Evolutionary conservation across 2,329 filamentous ascomycete species (phyloP).

Genomic region (Colletotrichum sp.): DNA sequence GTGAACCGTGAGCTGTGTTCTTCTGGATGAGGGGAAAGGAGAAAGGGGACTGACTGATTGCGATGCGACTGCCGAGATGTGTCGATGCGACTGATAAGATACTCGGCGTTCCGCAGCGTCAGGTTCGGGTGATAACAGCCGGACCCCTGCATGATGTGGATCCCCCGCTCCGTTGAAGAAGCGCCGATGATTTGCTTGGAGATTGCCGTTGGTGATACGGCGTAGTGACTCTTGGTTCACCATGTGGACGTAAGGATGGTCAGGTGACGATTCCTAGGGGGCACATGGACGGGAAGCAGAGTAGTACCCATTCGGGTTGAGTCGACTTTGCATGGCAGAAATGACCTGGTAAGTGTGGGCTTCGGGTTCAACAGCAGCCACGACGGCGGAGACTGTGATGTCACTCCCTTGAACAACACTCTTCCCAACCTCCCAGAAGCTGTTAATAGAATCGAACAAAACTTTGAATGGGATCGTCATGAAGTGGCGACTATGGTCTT

Average conservation of each 20-base stretch:
- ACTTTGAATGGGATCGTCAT: not conserved
- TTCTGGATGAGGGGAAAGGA: not conserved
- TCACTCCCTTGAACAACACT: not conserved
- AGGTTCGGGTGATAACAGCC: not conserved
- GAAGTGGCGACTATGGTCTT: not conserved
- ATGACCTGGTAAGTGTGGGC: not conserved
- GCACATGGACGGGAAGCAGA: not conserved
- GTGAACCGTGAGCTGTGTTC: not conserved
- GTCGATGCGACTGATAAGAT: not conserved
- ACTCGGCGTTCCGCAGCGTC: not conserved
- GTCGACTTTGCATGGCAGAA: not conserved
- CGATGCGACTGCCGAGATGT: not conserved
- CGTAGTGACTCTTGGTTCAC: not conserved
- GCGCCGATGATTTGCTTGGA: not conserved
- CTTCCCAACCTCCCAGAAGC: not conserved
- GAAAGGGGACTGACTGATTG: not conserved
- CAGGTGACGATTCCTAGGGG: not conserved
- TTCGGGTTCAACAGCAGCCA: not conserved
- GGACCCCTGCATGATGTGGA: not conserved
- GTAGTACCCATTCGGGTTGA: not conserved
- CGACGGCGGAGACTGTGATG: not conserved
- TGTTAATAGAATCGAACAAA: rapidly evolving
- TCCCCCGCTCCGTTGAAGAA: not conserved
- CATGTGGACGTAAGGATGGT: not conserved
- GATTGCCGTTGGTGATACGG: not conserved